Percentiles rank a stretch among this genome's conserved stretches.
phyloP scores from a whole-genome alignment of 805 yeast species.

The Cyberlindnera veronae region DNA sequence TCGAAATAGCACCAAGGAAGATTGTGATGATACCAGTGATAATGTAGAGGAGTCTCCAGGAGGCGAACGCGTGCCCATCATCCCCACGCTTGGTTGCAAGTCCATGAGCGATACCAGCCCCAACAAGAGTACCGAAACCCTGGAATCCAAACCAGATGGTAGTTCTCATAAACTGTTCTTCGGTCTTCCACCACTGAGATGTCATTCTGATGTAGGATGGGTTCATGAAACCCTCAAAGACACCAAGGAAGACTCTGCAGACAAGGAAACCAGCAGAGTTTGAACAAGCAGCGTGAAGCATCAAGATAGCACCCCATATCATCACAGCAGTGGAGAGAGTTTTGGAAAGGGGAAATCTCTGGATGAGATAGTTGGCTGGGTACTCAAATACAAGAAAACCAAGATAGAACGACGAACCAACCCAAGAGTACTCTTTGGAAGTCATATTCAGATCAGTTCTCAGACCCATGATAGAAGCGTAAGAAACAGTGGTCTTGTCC shows the following conservation, averaged over 20 bases:
- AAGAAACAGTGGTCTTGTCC: conserved; percentile 37
- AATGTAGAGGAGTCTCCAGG: conserved; percentile 62
- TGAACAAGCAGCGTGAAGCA: conserved; percentile 47
- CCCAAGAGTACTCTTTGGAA: conserved; percentile 46
- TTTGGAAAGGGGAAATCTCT: conserved; percentile 54
- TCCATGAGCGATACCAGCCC: conserved; percentile 56
- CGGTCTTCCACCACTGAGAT: conserved; percentile 51
- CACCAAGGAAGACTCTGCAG: conserved; percentile 47
- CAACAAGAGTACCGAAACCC: conserved; percentile 46
- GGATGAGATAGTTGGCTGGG: conserved; percentile 45
- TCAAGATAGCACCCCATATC: conserved; percentile 56
- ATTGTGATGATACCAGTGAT: conserved; percentile 59
- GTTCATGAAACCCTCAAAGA: conserved; percentile 48
- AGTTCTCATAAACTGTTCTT: conserved; percentile 41
- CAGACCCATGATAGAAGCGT: conserved; percentile 52
- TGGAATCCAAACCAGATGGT: conserved; percentile 42
- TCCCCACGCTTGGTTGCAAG: conserved; percentile 32
- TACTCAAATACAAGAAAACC: conserved; percentile 61
- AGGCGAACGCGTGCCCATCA: conserved; percentile 36
- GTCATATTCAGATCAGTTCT: conserved; percentile 43
- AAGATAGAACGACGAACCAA: conserved; percentile 56
- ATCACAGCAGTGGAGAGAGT: conserved; percentile 45
- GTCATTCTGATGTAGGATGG: conserved; percentile 56
- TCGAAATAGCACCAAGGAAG: conserved; percentile 43
- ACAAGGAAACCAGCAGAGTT: conserved; percentile 38